Conservation (phyloP, 2,329 filamentous ascomycete genomes). For the Penicillium glabrum region DNA sequence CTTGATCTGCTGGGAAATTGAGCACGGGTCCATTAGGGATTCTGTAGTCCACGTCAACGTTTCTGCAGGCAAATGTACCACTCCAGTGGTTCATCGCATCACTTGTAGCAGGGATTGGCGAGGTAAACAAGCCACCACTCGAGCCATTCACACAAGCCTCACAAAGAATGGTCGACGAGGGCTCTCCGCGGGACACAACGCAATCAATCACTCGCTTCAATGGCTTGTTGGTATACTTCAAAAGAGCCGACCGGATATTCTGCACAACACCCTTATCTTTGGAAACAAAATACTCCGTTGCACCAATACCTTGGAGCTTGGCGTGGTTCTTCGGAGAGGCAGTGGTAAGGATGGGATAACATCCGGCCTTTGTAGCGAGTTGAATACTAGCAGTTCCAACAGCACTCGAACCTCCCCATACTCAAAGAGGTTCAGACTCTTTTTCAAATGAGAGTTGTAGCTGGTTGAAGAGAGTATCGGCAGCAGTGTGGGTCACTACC, state of each 20-base stretch:
- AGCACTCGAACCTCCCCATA: background rate
- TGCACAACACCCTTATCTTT: background rate
- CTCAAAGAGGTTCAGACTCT: background rate
- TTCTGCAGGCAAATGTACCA: background rate
- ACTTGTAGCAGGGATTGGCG: background rate
- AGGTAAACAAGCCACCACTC: background rate
- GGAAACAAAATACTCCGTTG: background rate
- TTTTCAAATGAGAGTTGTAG: background rate
- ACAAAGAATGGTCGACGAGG: background rate
- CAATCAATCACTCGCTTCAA: background rate
- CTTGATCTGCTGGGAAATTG: background rate
- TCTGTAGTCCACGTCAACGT: background rate
- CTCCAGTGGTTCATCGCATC: background rate
- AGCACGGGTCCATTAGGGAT: background rate
- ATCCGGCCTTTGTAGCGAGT: background rate
- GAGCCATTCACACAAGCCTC: background rate
- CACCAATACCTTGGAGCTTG: background rate
- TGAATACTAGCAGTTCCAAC: background rate
- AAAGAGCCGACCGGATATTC: background rate
- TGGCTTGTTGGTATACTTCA: background rate
- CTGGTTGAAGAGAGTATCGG: background rate
- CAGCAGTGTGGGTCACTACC: background rate
- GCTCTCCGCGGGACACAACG: background rate
- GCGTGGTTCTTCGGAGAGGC: background rate
- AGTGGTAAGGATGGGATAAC: background rate